Evolutionary conservation across 2,329 filamentous ascomycete genomes (phyloP), one percentile per base, ranked within the genome.

Genomic region (Fusarium sp.): DNA sequence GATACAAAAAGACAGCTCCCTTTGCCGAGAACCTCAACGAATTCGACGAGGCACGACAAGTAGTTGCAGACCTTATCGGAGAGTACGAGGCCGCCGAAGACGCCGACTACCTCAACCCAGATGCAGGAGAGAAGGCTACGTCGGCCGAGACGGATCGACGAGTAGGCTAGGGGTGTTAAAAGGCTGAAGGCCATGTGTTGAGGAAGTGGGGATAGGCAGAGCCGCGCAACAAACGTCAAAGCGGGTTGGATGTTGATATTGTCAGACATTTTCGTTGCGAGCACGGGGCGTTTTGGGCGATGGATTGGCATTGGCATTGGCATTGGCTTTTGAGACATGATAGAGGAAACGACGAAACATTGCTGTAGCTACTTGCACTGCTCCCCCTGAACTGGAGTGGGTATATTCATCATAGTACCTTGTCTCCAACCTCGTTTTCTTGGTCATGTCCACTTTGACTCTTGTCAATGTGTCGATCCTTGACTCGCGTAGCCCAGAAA

Each of bases 21-120:
- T 99, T 99, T 83, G 89, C 94, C 0, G 96, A 98, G 75, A 97
- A 95, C 50, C 86, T 99, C 48, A 91, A 94, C 77, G 96, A 99
- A 83, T 99, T 99, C 79, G 97, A 99, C 82, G 95, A 98, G 83
- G 94, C 97, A 37, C 91, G 94, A 76, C 93, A 97, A 80, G 96
- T 98, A 6, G 96, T 98, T 22, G 91, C 92, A 79, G 96, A 98
- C 82, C 85, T 98, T 73, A 96, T 98, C 80, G 90, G 91, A 61
- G 97, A 99, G 86, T 99, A 99, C 82, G 96, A 98, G 85, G 95
- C 96, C 33, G 97, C 97, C 6, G 97, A 99, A 83, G 90, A 93
- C 80, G 92, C 94, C 37, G 93, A 97, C 80, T 99, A 99, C 82
- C 86, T 99, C 61, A 96, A 93, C 80, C 93, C 94, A 10, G 92